Evolutionary conservation across 2,329 filamentous ascomycete species (phyloP).

Genomic region (Thielaviopsis ethacetica): DNA sequence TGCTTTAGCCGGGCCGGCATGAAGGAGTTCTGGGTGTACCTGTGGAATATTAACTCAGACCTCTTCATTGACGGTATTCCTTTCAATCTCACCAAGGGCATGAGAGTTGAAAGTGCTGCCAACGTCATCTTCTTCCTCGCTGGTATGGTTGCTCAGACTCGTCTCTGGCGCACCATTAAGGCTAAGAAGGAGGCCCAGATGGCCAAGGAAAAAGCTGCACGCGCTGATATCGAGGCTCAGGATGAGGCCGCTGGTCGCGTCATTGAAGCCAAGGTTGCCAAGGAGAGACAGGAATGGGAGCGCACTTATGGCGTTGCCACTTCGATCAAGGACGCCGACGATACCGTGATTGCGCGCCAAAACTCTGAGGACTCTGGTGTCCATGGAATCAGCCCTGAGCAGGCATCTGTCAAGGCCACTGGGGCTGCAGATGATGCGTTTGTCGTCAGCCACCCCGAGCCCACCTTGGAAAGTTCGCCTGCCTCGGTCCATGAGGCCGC

Average conservation of each 20-base stretch:
- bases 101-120: slow-evolving; percentile 67
- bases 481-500: background rate
- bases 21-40: slow-evolving; percentile 91
- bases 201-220: slow-evolving; percentile 30
- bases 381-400: background rate
- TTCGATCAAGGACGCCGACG: slow-evolving; percentile 1
- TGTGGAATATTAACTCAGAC: slow-evolving; percentile 68
- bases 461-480: background rate
- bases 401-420: background rate
- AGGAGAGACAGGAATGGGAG: slow-evolving; percentile 59
- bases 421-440: background rate
- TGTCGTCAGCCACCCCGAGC: slow-evolving; percentile 1
- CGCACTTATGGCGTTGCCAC: slow-evolving; percentile 46
- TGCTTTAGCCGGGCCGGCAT: slow-evolving; percentile 79
- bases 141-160: slow-evolving; percentile 70
- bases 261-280: slow-evolving; percentile 43
- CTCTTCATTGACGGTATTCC: slow-evolving; percentile 60
- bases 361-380: slow-evolving; percentile 6
- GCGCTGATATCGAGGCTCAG: slow-evolving; percentile 39
- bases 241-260: slow-evolving; percentile 56
- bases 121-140: slow-evolving; percentile 58
- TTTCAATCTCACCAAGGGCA: slow-evolving; percentile 75
- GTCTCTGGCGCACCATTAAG: slow-evolving; percentile 68
- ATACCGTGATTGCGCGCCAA: background rate
- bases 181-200: slow-evolving; percentile 39